Conservation (phyloP, 2,329 filamentous ascomycete genomes). For the Claviceps sp. region DNA sequence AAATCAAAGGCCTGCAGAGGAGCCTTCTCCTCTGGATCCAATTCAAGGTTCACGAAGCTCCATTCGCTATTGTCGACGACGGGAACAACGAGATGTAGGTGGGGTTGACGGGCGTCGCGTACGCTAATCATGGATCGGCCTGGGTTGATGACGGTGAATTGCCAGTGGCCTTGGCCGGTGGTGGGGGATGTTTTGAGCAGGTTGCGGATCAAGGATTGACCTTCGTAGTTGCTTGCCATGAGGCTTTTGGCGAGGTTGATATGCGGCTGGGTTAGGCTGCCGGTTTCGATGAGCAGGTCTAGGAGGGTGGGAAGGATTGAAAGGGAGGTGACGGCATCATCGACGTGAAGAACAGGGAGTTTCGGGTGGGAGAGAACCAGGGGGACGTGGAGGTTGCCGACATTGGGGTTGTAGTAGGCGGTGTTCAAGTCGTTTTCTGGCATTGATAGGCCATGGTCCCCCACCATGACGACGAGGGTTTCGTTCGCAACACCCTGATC, state of each 20-base stretch:
- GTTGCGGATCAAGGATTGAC: slow-evolving; percentile 21
- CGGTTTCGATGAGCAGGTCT: slow-evolving; percentile 20
- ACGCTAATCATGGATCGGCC: slow-evolving; percentile 20
- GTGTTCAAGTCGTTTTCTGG: slow-evolving; percentile 18
- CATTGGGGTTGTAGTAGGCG: slow-evolving; percentile 20
- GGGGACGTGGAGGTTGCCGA: slow-evolving; percentile 20
- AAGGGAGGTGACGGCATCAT: slow-evolving; percentile 18
- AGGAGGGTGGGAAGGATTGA: slow-evolving; percentile 22
- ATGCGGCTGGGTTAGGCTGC: slow-evolving; percentile 16
- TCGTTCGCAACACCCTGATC: slow-evolving; percentile 20
- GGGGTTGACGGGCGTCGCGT: slow-evolving; percentile 17
- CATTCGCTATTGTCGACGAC: slow-evolving; percentile 19
- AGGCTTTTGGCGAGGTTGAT: slow-evolving; percentile 15
- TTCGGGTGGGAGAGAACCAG: slow-evolving; percentile 20
- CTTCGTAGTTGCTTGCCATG: slow-evolving; percentile 18
- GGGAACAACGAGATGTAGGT: slow-evolving; percentile 19
- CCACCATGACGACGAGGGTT: slow-evolving; percentile 19
- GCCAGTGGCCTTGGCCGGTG: slow-evolving; percentile 17
- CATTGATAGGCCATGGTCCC: slow-evolving; percentile 21
- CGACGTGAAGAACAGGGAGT: slow-evolving; percentile 18
- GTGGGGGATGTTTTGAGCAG: slow-evolving; percentile 9
- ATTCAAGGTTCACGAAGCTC: slow-evolving; percentile 15
- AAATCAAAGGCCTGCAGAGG: slow-evolving; percentile 15
- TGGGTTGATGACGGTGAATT: slow-evolving; percentile 21
- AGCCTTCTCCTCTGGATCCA: slow-evolving; percentile 16